Evolutionary conservation across 805 yeast genomes (phyloP).

Genomic region (Candida vartiovaarae): DNA sequence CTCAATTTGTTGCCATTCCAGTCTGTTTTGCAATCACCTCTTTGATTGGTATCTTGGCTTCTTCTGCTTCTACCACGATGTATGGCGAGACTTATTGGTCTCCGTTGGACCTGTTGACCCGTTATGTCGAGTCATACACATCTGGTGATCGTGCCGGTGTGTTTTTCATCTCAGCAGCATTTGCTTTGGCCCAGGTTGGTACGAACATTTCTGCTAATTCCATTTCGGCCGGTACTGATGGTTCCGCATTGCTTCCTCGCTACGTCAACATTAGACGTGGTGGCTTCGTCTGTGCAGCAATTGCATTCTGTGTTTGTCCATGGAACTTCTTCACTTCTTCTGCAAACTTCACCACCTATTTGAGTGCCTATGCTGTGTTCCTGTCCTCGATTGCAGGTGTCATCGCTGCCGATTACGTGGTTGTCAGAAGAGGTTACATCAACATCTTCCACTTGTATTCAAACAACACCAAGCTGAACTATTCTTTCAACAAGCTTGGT

Average conservation of each 20-base stretch:
- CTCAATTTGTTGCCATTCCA: conserved; percentile 66
- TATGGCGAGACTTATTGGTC: conserved; percentile 76
- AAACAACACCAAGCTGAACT: conserved; percentile 34
- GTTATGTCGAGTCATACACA: conserved; percentile 49
- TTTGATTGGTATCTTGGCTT: conserved; percentile 76
- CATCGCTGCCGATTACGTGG: conserved; percentile 56
- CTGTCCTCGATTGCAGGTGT: conserved; percentile 80
- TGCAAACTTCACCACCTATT: conserved; percentile 68
- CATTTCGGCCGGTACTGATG: conserved; percentile 68
- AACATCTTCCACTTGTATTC: conserved; percentile 59
- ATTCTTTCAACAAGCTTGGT: conserved; percentile 59
- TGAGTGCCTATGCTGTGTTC: conserved; percentile 78
- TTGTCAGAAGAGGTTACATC: conserved; percentile 68
- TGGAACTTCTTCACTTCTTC: conserved; percentile 73
- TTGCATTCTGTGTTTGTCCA: conserved; percentile 72
- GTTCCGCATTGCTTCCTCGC: conserved; percentile 58
- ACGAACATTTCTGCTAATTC: conserved; percentile 71
- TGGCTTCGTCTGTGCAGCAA: conserved; percentile 64
- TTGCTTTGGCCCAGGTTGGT: conserved; percentile 73
- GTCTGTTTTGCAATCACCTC: conserved; percentile 74
- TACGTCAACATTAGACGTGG: conserved; percentile 75
- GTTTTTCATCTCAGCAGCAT: conserved; percentile 62
- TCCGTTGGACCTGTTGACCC: conserved; percentile 60
- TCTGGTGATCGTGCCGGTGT: conserved; percentile 74
- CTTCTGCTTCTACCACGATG: conserved; percentile 66